A percentile compares a stretch with the other conserved stretches of the same genome.
phyloP scores from a whole-genome alignment of 257 asterid species.

The Penstemon barbatus region DNA sequence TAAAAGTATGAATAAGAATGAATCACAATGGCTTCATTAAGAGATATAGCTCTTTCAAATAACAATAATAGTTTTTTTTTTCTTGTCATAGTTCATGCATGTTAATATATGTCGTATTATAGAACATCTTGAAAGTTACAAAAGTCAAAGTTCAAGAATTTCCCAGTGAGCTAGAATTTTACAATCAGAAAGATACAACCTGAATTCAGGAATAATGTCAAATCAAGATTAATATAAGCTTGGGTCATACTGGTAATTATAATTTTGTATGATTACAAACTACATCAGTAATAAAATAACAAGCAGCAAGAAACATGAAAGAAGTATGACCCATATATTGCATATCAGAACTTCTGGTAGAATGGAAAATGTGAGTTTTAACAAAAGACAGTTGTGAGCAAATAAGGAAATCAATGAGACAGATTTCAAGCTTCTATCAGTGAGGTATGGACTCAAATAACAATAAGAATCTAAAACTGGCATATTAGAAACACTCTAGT shows the following conservation, averaged over 20 bases:
- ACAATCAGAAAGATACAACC: neutral
- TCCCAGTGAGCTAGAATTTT: neutral
- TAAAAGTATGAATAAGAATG: slow-evolving; percentile 12
- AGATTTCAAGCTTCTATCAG: too few species aligned
- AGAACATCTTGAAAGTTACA: neutral
- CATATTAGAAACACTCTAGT: neutral
- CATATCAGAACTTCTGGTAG: neutral
- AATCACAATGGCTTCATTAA: neutral
- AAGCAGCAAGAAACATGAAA: neutral
- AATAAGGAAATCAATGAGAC: neutral
- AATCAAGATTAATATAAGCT: too few species aligned
- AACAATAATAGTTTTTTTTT: neutral
- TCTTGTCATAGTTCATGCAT: neutral
- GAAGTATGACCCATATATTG: neutral
- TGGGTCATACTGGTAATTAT: too few species aligned
- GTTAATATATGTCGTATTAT: neutral
- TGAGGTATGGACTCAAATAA: neutral
- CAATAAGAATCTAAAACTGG: neutral
- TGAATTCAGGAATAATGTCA: too few species aligned
- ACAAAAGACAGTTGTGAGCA: neutral
- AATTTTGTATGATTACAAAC: neutral
- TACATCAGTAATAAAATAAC: neutral
- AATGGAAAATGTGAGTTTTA: neutral
- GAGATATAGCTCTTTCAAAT: neutral
- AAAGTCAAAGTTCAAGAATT: neutral